A percentile compares a stretch with the other conserved stretches of the same genome.
Evolutionary conservation across 306 rosid genomes (phyloP).

Genomic region (Fragaria vesca): DNA sequence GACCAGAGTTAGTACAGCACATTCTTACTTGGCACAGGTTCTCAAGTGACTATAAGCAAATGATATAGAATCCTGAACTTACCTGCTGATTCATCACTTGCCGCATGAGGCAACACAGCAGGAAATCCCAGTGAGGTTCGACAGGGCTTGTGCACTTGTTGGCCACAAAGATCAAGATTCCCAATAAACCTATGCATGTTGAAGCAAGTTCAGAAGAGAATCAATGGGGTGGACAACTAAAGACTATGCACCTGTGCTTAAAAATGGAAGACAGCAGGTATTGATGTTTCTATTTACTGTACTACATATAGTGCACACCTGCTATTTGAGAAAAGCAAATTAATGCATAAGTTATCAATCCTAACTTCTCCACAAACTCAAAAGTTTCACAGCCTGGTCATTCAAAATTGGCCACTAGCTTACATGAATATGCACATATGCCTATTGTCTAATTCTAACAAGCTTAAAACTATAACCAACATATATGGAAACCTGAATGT

Average conservation of each 20-base stretch:
- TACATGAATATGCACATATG: neutral
- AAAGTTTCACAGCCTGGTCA: neutral
- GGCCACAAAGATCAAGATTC: slow-evolving; percentile 87
- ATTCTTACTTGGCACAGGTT: neutral
- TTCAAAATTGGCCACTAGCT: neutral
- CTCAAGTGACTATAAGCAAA: neutral
- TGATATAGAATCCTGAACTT: slow-evolving; percentile 32
- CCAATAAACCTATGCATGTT: slow-evolving; percentile 62
- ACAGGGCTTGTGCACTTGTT: slow-evolving; percentile 82
- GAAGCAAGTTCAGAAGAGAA: slow-evolving; percentile 12
- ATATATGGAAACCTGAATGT: neutral
- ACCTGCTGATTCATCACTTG: slow-evolving; percentile 85
- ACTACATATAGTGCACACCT: neutral
- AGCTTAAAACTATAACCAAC: neutral
- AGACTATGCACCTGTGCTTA: neutral
- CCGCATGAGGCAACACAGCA: slow-evolving; percentile 86
- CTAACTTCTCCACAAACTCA: neutral
- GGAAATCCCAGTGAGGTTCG: slow-evolving; percentile 93
- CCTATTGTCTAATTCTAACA: neutral
- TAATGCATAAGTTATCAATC: neutral
- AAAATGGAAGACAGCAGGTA: neutral
- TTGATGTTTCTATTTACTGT: neutral
- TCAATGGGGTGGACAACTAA: neutral
- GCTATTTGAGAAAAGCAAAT: neutral
- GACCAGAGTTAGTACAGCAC: slow-evolving; percentile 7